Evolutionary conservation across 805 yeast species (phyloP), one percentile per base, ranked within the genome.

Genomic region (Suhomyces sp.): DNA sequence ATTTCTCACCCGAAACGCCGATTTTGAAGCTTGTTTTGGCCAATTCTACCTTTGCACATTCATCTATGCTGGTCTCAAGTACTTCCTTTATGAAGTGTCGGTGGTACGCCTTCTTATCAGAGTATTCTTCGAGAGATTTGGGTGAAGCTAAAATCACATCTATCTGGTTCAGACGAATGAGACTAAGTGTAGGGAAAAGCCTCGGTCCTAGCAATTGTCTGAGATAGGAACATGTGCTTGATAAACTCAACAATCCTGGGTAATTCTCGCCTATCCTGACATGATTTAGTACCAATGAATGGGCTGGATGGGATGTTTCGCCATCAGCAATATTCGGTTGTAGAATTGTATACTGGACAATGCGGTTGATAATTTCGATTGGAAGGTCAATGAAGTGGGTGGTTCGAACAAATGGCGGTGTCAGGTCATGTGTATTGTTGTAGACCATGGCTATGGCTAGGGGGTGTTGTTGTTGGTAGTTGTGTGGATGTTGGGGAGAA

Each of bases 131-230:
- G 41, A 46, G 45, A 4, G 40, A 19, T 23, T 39, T 43, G 15
- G 63, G 60, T 25, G 38, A 38, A 1, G 48, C 42, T 26, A 60
- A 36, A 6, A 57, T 35, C 3, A 55, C 50, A 40, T 61, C 67
- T 2, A 53, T 37, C 33, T 53, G 57, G 35, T 56, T 58, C 15
- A 36, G 25, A 16, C 67, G 35, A 5, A 59, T 45, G 26, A 61
- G 39, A 35, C 66, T 61, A 5, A 52, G 12, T 12, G 41, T 39
- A 6, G 29, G 30, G 33, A 56, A 60, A 13, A 59, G 14, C 2
- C 33, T 16, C 6, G 48, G 48, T 0, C 56, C 60, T 10, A 56
- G 31, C 11, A 43, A 33, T 10, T 24, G 28, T 12, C 66, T 44
- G 3, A 61, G 38, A 6, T 34, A 35, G 8, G 31, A 34, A 31